A percentile compares a stretch with the other conserved stretches of the same genome.
Conservation (phyloP, 2,329 filamentous ascomycete species). For the Pseudogymnoascus sp. region DNA sequence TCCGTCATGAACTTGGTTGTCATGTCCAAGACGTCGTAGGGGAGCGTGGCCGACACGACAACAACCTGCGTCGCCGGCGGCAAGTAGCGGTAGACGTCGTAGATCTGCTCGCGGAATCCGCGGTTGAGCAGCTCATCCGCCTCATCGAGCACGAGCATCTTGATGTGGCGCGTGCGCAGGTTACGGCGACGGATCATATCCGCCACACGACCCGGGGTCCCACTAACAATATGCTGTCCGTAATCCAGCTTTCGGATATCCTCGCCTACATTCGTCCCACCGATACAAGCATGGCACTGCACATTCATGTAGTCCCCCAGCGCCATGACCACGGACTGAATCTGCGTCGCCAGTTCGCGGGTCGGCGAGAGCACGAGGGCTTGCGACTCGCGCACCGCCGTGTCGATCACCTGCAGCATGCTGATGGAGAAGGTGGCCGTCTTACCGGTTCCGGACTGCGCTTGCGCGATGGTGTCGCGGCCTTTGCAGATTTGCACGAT, state of each 20-base stretch:
- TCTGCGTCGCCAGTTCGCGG: constrained; percentile 93
- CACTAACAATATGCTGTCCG: constrained; percentile 94
- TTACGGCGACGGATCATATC: constrained; percentile 72
- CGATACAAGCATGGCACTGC: constrained; percentile 97
- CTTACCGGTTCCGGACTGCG: constrained; percentile 94
- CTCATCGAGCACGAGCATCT: constrained; percentile 70
- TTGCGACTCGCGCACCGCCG: constrained; percentile 83
- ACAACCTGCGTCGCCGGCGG: constrained; percentile 97
- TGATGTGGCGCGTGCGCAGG: constrained; percentile 64
- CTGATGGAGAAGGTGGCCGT: constrained; percentile 95
- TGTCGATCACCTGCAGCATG: constrained; percentile 93
- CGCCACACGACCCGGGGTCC: constrained; percentile 91
- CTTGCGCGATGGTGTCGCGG: constrained; percentile 95
- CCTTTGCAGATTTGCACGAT: constrained; percentile 99
- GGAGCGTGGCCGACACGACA: constrained; percentile 90
- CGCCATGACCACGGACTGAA: constrained; percentile 98
- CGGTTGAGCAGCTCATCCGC: constrained; percentile 78
- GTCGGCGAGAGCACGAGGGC: constrained; percentile 93
- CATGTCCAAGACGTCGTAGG: constrained; percentile 97
- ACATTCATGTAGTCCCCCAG: constrained; percentile 99
- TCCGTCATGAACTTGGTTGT: constrained; percentile 99
- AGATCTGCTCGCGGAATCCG: constrained; percentile 96
- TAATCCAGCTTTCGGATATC: constrained; percentile 97
- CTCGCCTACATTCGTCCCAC: constrained; percentile 94
- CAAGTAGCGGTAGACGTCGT: constrained; percentile 95